Base-by-base conservation (phyloP, 495 filamentous ascomycete genomes). In the Barbatosphaeria neglecta region DNA sequence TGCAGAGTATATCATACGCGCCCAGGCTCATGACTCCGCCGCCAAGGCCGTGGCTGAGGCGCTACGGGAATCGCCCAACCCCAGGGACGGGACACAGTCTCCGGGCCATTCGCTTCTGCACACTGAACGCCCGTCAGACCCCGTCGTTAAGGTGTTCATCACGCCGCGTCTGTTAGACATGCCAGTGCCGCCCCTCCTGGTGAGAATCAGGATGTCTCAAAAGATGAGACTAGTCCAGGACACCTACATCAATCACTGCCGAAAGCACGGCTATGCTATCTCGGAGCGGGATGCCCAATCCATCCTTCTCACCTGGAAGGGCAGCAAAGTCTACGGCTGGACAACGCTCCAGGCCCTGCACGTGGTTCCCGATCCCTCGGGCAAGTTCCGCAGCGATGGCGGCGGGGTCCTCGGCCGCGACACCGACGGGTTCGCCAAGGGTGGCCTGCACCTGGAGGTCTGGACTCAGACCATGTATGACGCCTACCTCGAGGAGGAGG, bases 271-370 rank as follows among this genome's bases (percentile, higher is more conserved):
- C 3, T n/a, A 53, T 8, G 20, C 37, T 0, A 38, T 56, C 10
- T 22, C 44, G n/a, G 27, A 43, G 1, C 48, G 52, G 2, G 35
- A 42, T 0, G 43, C 33, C n/a, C 60, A 62, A 19, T 57, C 66
- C 6, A 65, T 95, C 8, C 84, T 87, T 52, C 62, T 96, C 15
- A 90, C 85, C 2, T 95, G 87, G 83, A 82, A 79, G 43, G 76
- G 78, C 7, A 78, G 78, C 40, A 77, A 80, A 48, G 57, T 95
- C 2, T 93, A 80, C 53, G 78, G 84, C 47, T 69, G 80, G 24
- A 85, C 83, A 20, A 89, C 81, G 6, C 83, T 85, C 50, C 76
- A 69, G 41, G 81, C 82, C 24, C 70, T 84, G 45, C 84, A 72
- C 23, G 74, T 81, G 24, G 68, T 54, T 13, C 58, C 75, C 4